These are phyloP conservation scores for Linaria vulgaris DNA, from an alignment of 257 asterid species.

Conservation along the genomic window DNA sequence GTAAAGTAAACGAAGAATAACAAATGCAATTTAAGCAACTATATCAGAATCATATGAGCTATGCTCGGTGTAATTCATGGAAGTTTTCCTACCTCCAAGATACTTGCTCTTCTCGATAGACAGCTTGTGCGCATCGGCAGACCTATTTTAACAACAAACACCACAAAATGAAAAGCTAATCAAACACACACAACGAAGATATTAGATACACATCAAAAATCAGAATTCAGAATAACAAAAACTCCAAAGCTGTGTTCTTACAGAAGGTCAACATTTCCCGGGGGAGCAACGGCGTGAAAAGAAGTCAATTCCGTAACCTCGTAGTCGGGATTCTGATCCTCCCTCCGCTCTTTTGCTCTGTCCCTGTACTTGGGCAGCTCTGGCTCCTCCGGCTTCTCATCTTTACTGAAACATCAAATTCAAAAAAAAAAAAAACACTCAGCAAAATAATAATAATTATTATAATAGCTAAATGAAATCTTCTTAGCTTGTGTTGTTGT, in stretches of 20 bases:
- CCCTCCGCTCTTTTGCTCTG: conserved; percentile 94
- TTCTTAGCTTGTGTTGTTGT: too few relatives aligned
- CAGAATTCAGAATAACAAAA: background rate
- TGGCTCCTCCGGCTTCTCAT: conserved; percentile 87
- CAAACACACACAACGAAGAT: conserved; percentile 16
- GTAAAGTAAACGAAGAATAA: background rate
- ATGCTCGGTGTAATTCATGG: too few relatives aligned
- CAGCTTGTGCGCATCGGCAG: conserved; percentile 90
- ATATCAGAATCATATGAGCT: too few relatives aligned
- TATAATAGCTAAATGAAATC: too few relatives aligned
- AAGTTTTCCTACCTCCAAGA: conserved; percentile 70
- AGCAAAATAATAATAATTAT: conserved; percentile 6
- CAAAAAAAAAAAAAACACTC: conserved; percentile 26
- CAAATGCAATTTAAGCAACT: too few relatives aligned
- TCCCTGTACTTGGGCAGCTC: conserved; percentile 87
- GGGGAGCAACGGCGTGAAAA: conserved; percentile 98
- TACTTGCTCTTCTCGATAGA: conserved; percentile 99
- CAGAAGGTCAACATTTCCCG: conserved; percentile 78
- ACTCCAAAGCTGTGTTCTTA: conserved; percentile 25
- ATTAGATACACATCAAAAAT: background rate
- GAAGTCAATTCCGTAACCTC: conserved; percentile 80
- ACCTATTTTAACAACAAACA: conserved; percentile 40
- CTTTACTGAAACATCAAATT: conserved; percentile 47
- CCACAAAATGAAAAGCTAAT: background rate
- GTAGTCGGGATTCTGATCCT: conserved; percentile 95